Evolutionary conservation across 768 basidiomycete genomes (phyloP).

Genomic region (Suillus luteus): DNA sequence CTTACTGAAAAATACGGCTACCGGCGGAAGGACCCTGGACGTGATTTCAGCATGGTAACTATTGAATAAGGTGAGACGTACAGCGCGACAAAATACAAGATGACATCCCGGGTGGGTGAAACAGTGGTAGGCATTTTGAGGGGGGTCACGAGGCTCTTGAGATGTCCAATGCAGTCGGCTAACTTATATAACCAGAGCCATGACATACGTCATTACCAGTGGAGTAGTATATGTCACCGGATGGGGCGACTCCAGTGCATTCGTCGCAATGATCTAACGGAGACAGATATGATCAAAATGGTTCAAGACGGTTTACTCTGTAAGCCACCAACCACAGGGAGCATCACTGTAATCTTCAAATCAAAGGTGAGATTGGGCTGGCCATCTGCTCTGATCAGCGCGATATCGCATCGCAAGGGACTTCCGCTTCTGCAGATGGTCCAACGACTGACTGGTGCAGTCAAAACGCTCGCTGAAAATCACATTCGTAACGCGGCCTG

Average conservation of each 20-base stretch:
- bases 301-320: too few species aligned
- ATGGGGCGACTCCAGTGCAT: neutral
- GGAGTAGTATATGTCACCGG: neutral
- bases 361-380: too few species aligned
- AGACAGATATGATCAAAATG: too few species aligned
- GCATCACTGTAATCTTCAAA: too few species aligned
- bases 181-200: neutral
- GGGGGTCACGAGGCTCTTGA: neutral
- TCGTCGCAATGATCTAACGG: too few species aligned
- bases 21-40: constrained; percentile 29
- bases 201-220: neutral
- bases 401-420: too few species aligned
- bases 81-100: constrained; percentile 41
- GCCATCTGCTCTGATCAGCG: too few species aligned
- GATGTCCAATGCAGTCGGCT: neutral
- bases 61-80: constrained; percentile 9
- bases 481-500: too few species aligned
- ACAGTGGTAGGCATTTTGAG: constrained; percentile 25
- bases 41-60: neutral
- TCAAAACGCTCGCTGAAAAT: neutral
- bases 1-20: constrained; percentile 34
- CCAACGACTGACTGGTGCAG: too few species aligned
- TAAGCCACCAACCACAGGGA: too few species aligned
- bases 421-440: too few species aligned
- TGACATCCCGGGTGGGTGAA: constrained; percentile 34